Conservation (phyloP, 345 rosid species). For the Bruguiera parviflora region DNA sequence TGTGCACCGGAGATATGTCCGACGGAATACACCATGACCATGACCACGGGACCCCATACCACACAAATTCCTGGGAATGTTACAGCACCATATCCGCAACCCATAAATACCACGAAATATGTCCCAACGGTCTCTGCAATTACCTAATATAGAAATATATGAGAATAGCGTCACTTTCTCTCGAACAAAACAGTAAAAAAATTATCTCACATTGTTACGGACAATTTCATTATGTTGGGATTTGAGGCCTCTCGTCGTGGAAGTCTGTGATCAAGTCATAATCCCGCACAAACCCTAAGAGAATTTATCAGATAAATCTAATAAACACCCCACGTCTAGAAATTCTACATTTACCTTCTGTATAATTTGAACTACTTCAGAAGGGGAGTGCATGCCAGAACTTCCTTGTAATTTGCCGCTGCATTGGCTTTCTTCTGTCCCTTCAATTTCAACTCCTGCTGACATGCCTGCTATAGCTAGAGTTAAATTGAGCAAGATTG, state of each 20-base stretch:
- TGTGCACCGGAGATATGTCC: constrained; percentile 35
- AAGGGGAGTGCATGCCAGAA: background rate
- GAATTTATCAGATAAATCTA: no score
- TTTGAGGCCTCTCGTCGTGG: no score
- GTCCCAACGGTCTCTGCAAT: constrained; percentile 28
- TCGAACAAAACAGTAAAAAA: background rate
- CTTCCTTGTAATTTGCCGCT: background rate
- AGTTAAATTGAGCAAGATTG: background rate
- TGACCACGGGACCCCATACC: constrained; percentile 25
- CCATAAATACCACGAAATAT: constrained; percentile 19
- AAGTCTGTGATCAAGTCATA: no score
- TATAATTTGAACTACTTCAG: constrained; percentile 1
- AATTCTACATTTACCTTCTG: constrained; percentile 11
- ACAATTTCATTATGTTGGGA: background rate
- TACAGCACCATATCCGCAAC: constrained; percentile 24
- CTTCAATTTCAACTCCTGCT: background rate
- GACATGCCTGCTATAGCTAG: background rate
- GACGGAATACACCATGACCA: constrained; percentile 25
- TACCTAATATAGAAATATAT: background rate
- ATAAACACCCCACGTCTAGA: no score
- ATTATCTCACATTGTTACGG: background rate
- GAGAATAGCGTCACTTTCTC: background rate
- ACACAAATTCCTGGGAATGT: constrained; percentile 28
- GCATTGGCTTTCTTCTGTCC: constrained; percentile 3
- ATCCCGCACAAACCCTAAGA: no score